Evolutionary conservation across 164 flowering plant species (phyloP), one percentile per base, ranked within the genome.

Genomic region (Houttuynia cordata): DNA sequence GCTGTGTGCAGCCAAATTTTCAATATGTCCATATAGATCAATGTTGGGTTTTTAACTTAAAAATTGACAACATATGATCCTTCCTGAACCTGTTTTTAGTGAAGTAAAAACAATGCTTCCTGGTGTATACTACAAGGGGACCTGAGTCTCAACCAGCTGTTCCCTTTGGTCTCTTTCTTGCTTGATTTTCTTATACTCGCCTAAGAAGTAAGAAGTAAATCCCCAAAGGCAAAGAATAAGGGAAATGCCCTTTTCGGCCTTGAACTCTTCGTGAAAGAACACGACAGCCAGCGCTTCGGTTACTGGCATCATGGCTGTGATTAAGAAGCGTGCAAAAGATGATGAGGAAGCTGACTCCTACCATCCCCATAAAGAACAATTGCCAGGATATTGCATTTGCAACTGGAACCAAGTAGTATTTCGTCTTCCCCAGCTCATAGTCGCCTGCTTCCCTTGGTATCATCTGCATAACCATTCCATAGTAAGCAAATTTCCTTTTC

Each of bases 171-270:
- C 49, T 18, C 20, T 56, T 25, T 57, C 59, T 22, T 67, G 68
- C 65, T 60, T 76, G 60, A 1, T 63, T 1, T 51, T 34, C 59
- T 79, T 76, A 3, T 53, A 41, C 61, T 85, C 87, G 0, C 85
- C 85, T 41, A 79, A 82, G 71, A 82, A 81, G 65, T 85, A 84
- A 13, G 91, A 82, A 30, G 62, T 62, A 21, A 81, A 79, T 5
- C 86, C 86, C 91, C 91, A 82, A 24, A 82, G 73, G 12, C 83
- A 78, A n/a, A 83, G 76, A 1, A 56, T 80, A 1, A 82, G 78
- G 40, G 87, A 49, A 1, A 85, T 66, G 0, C 81, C 91, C 56
- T 85, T 85, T 53, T 82, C 91, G 0, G 71, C 71, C 42, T 58
- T 65, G 61, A 85, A 85, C 23, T 63, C 72, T 62, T 85, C 87